Evolutionary conservation across 2,329 filamentous ascomycete species (phyloP), one percentile per base, ranked within the genome.

Genomic region (Arthrinium puccinioides): DNA sequence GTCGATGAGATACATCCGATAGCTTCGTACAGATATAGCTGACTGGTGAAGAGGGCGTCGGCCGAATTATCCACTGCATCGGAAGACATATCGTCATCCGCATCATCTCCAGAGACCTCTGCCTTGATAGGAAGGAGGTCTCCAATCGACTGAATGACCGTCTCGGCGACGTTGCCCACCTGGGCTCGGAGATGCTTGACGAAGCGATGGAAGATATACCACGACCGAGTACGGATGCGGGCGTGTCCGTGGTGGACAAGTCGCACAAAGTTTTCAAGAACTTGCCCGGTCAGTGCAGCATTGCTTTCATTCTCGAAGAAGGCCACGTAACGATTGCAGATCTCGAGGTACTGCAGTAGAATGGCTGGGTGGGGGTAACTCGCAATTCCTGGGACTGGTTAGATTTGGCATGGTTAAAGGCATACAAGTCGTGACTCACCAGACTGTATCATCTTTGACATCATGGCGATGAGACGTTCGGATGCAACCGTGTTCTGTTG

Each of bases 291-390:
- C 43, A 87, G 81, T 16, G 82, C 71, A 21, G 80, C 72, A 28
- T 38, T 33, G 30, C 34, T 25, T 54, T 95, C 85, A 39, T 79
- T 79, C 55, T 97, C 89, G 56, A 98, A 97, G 60, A 96, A 94
- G 20, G 81, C 77, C 56, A 83, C 86, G 62, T 98, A 98, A 35
- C 92, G 82, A 38, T 95, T 89, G 59, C 89, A 95, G 24, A 95
- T 94, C 60, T 98, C 92, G 89, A 98, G 96, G 56, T 94, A 98
- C 62, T 96, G 88, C 16, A 98, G 71, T 45, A 96, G 79, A 36
- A 96, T 89, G 13, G 89, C 87, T 2, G 92, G 90, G 56, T 97
- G 92, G 13, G 82, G 79, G 60, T 90, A 94, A 29, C 74, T 83
- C 41, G 87, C 82, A 48, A 96, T 84, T 48, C 86, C 87, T 89